Evolutionary conservation across 208 protist species (phyloP).

Genomic region (Wallacemonas collosoma): DNA sequence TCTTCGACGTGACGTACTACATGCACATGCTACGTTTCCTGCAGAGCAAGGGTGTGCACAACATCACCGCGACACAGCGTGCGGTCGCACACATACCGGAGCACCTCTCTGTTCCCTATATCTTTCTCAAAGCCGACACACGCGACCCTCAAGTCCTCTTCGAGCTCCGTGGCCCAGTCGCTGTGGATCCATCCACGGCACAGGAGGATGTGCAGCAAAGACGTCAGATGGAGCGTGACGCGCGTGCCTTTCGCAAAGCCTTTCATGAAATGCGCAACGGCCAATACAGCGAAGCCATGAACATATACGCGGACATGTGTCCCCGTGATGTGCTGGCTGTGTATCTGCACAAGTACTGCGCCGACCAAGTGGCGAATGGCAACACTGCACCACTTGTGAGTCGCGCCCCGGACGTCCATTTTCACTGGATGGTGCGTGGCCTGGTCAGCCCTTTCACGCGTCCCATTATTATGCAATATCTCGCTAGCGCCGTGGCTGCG

Average conservation of each 20-base stretch:
- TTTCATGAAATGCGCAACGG: constrained; percentile 56
- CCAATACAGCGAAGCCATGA: constrained; percentile 41
- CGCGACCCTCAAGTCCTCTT: constrained; percentile 38
- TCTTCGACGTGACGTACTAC: constrained; percentile 29
- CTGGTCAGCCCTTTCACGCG: constrained; percentile 8
- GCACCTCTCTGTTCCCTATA: constrained; percentile 40
- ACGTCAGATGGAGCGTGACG: constrained; percentile 19
- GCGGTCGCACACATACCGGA: constrained; percentile 40
- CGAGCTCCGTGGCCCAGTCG: constrained; percentile 34
- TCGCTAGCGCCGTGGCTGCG: not conserved
- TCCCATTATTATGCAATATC: not conserved
- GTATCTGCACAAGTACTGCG: constrained; percentile 40
- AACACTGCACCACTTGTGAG: constrained; percentile 23
- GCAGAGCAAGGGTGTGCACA: constrained; percentile 13
- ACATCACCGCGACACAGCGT: constrained; percentile 43
- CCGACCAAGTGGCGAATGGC: constrained; percentile 21
- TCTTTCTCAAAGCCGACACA: constrained; percentile 29
- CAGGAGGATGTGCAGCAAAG: constrained; percentile 5
- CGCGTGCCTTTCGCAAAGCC: constrained; percentile 46
- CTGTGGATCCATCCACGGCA: not conserved
- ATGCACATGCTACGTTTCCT: constrained; percentile 10
- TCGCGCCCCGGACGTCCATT: not conserved
- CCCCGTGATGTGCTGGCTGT: constrained; percentile 27
- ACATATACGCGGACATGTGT: constrained; percentile 28
- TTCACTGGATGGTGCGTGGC: constrained; percentile 2